Conservation (phyloP, 1,284 basidiomycete genomes). For the Microbotryum lychnidis-dioicae region DNA sequence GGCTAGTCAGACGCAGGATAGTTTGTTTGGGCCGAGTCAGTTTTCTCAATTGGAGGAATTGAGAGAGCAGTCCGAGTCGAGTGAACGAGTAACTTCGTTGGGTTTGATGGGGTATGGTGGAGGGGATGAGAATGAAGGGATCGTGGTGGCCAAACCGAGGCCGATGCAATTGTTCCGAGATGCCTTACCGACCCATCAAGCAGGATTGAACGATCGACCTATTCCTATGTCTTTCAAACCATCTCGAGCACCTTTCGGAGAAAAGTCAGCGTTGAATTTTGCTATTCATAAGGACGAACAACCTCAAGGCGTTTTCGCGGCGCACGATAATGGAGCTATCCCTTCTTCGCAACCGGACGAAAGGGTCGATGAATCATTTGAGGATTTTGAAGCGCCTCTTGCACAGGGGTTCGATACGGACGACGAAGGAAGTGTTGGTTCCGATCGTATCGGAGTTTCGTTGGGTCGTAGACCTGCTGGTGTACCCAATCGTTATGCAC, state of each 20-base stretch:
- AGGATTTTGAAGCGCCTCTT: constrained; percentile 12
- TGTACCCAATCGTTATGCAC: constrained; percentile 24
- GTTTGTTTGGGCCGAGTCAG: background rate
- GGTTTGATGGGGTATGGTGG: background rate
- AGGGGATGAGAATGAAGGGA: constrained; percentile 10
- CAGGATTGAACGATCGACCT: constrained; percentile 2
- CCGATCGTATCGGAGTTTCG: constrained; percentile 17
- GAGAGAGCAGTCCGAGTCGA: background rate
- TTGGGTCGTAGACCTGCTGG: constrained; percentile 19
- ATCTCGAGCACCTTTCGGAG: constrained; percentile 23
- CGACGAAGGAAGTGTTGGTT: background rate
- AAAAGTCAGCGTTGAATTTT: constrained; percentile 30
- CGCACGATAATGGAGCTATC: constrained; percentile 29
- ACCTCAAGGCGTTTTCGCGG: constrained; percentile 35
- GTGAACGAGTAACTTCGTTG: background rate
- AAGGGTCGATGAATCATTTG: background rate
- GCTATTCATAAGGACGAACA: constrained; percentile 39
- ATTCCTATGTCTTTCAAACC: constrained; percentile 27
- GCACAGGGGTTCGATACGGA: background rate
- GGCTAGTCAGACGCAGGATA: constrained; percentile 9
- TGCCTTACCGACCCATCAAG: background rate
- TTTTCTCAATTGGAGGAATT: background rate
- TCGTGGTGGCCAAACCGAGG: background rate
- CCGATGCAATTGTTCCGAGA: constrained; percentile 19
- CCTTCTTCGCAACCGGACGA: constrained; percentile 17